phyloP scores from a whole-genome alignment of 1,139 yeast species.

The Sugiyamaella paludigena region DNA sequence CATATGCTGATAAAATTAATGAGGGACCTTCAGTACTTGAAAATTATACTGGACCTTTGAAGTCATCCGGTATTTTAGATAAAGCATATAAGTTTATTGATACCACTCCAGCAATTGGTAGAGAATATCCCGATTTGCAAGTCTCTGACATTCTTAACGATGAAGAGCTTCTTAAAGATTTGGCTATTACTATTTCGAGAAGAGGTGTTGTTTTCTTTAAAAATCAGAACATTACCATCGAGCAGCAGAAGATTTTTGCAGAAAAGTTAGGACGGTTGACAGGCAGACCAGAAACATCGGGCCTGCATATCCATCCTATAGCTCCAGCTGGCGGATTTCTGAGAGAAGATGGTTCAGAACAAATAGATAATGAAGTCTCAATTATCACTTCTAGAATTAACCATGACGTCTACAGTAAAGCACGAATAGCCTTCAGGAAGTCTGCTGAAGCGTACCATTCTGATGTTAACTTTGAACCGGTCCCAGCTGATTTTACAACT shows the following conservation, averaged over 20 bases:
- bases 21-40: slow-evolving; percentile 17
- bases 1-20: slow-evolving; percentile 24
- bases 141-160: slow-evolving; percentile 51
- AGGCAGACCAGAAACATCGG: slow-evolving; percentile 65
- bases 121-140: slow-evolving; percentile 32
- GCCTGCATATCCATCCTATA: slow-evolving; percentile 47
- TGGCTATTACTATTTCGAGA: slow-evolving; percentile 60
- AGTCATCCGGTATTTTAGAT: slow-evolving; percentile 21
- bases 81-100: slow-evolving; percentile 29
- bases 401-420: slow-evolving; percentile 23
- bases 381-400: slow-evolving; percentile 29
- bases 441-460: slow-evolving; percentile 43
- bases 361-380: slow-evolving; percentile 26
- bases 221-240: slow-evolving; percentile 58
- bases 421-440: slow-evolving; percentile 11
- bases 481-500: slow-evolving; percentile 47
- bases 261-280: slow-evolving; percentile 62
- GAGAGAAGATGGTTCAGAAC: slow-evolving; percentile 20
- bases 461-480: slow-evolving; percentile 47
- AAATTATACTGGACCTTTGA: slow-evolving; percentile 18
- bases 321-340: slow-evolving; percentile 32
- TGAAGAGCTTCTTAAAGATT: slow-evolving; percentile 46
- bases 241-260: slow-evolving; percentile 52
- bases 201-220: slow-evolving; percentile 68
- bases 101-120: slow-evolving; percentile 32